phyloP scores from a whole-genome alignment of 2,329 filamentous ascomycete species.

The Penicillium sp. region DNA sequence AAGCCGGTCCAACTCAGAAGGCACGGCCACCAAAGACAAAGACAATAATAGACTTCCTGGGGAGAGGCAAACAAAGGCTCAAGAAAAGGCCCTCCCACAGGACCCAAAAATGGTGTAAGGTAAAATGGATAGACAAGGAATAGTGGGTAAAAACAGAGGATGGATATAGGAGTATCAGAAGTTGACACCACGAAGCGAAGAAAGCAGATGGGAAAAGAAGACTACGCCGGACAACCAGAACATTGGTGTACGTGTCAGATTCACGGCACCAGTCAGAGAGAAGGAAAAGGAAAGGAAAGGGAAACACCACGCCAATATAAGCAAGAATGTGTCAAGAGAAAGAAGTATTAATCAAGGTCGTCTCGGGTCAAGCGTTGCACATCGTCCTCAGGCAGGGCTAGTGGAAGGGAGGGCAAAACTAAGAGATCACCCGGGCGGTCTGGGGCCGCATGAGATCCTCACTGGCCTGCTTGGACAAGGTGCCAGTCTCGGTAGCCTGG shows the following conservation, averaged over 20 bases:
- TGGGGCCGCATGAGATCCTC: slow-evolving; percentile 46
- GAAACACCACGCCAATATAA: slow-evolving; percentile 28
- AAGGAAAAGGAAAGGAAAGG: slow-evolving; percentile 6
- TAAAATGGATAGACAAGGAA: slow-evolving; percentile 29
- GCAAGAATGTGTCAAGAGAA: slow-evolving; percentile 17
- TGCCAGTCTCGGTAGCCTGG: slow-evolving; percentile 42
- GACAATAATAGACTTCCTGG: slow-evolving; percentile 22
- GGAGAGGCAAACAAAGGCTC: neutral
- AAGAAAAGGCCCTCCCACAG: neutral
- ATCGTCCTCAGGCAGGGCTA: slow-evolving; percentile 30
- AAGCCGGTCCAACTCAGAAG: slow-evolving; percentile 33
- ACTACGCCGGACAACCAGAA: slow-evolving; percentile 32
- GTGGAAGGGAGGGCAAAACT: slow-evolving; percentile 27
- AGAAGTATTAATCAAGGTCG: slow-evolving; percentile 37
- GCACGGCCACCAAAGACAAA: slow-evolving; percentile 22
- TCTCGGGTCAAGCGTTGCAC: slow-evolving; percentile 42
- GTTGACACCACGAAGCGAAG: slow-evolving; percentile 32
- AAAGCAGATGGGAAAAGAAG: slow-evolving; percentile 4
- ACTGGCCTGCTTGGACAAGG: slow-evolving; percentile 48
- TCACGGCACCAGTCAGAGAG: slow-evolving; percentile 24
- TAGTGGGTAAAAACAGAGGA: slow-evolving; percentile 15
- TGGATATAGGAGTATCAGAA: slow-evolving; percentile 36
- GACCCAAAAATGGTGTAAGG: slow-evolving; percentile 16
- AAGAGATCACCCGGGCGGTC: slow-evolving; percentile 43
- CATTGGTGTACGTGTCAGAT: slow-evolving; percentile 19